These are phyloP conservation scores for Heliamphora exappendiculata DNA, from an alignment of 148 eudicot species.

Conservation along the genomic window DNA sequence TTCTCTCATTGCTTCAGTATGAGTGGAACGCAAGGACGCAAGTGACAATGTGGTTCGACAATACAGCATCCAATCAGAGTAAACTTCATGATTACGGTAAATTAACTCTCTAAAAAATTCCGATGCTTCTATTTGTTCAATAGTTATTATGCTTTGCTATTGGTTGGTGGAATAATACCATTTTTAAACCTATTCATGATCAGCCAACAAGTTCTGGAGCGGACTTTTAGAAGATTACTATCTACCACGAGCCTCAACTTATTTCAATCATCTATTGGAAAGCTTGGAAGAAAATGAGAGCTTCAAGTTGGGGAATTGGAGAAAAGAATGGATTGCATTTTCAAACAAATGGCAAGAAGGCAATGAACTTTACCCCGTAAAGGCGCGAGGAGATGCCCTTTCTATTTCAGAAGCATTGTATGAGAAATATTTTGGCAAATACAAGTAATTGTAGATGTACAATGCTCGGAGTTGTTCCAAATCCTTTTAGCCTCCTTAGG, in stretches of 20 bases:
- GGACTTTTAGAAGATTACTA: constrained; percentile 80
- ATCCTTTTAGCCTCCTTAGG: too few relatives aligned
- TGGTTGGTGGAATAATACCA: not conserved
- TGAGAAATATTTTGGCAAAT: constrained; percentile 41
- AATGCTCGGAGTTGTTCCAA: not conserved
- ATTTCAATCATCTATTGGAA: constrained; percentile 47
- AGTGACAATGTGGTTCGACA: constrained; percentile 96
- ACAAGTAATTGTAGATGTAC: not conserved
- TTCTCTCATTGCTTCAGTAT: constrained; percentile 37
- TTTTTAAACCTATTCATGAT: not conserved
- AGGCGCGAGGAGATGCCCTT: constrained; percentile 64
- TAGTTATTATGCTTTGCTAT: not conserved
- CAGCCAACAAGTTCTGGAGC: constrained; percentile 97
- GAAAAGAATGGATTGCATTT: constrained; percentile 74
- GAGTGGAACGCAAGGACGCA: constrained; percentile 99
- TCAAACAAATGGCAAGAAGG: constrained; percentile 85
- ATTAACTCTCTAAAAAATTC: not conserved
- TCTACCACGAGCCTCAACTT: constrained; percentile 85
- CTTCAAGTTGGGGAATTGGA: constrained; percentile 74
- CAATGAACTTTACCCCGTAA: constrained; percentile 50
- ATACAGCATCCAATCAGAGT: constrained; percentile 59
- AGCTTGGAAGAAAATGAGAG: constrained; percentile 42
- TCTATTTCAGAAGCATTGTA: constrained; percentile 48
- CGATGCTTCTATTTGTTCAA: not conserved
- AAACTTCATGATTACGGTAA: constrained; percentile 96